phyloP scores from a whole-genome alignment of 495 filamentous ascomycete species.

The Tuber calosporum region DNA sequence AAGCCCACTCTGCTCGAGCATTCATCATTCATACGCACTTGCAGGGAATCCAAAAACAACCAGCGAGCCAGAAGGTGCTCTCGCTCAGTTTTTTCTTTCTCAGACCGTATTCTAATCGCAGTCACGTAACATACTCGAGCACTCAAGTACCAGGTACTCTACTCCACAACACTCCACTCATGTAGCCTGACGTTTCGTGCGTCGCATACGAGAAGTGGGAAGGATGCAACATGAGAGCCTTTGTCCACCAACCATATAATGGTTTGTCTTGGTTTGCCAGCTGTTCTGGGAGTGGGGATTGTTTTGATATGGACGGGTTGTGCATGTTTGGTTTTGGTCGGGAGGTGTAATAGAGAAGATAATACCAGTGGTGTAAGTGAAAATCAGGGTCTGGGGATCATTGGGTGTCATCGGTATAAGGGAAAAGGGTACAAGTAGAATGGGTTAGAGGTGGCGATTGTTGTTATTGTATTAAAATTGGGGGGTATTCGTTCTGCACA shows the following conservation, averaged over 20 bases:
- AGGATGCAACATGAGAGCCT: neutral
- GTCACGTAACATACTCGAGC: too few species aligned
- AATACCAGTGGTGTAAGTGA: too few species aligned
- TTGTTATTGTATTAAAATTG: too few species aligned
- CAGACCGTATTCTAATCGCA: neutral
- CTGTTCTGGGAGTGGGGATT: neutral
- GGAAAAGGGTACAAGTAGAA: too few species aligned
- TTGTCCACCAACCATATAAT: neutral
- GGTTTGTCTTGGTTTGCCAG: neutral
- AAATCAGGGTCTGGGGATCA: too few species aligned
- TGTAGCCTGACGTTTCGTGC: neutral
- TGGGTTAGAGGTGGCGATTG: too few species aligned
- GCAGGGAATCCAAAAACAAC: neutral
- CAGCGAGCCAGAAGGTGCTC: neutral
- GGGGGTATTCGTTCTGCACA: too few species aligned
- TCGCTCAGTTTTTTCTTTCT: neutral
- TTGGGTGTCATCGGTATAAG: too few species aligned
- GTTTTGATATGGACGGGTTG: neutral
- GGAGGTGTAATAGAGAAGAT: too few species aligned
- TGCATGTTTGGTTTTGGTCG: neutral
- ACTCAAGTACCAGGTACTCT: too few species aligned
- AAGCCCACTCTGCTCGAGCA: neutral
- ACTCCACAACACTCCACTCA: neutral
- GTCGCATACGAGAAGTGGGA: neutral
- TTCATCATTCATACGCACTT: neutral